A percentile compares a stretch with the other conserved stretches of the same genome.
phyloP scores from a whole-genome alignment of 208 protist species.

The Porcisia hertigi region DNA sequence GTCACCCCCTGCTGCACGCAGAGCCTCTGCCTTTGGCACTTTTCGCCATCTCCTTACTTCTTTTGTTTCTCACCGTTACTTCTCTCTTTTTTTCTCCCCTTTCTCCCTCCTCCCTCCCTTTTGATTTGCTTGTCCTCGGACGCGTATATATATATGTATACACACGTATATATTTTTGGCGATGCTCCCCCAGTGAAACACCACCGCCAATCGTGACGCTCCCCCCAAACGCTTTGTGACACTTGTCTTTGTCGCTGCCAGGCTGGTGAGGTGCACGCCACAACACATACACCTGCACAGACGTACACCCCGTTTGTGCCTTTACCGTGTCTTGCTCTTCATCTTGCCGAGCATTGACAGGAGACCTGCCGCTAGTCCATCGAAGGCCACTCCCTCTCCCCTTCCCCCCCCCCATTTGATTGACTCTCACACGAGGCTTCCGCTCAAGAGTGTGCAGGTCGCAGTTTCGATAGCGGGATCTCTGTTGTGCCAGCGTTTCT shows the following conservation, averaged over 20 bases:
- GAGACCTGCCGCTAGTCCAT: background rate
- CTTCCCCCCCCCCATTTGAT: background rate
- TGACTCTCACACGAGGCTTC: background rate
- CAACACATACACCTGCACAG: background rate
- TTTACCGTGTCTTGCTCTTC: background rate
- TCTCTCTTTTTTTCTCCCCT: background rate
- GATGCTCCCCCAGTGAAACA: background rate
- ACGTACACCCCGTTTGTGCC: background rate
- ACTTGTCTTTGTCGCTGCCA: background rate
- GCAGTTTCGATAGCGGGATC: background rate
- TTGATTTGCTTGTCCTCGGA: too few relatives aligned
- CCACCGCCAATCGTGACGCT: background rate
- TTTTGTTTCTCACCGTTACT: background rate
- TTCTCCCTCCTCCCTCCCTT: background rate
- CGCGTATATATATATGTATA: too few relatives aligned
- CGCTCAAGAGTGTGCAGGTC: background rate
- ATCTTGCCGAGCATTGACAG: background rate
- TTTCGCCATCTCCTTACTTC: background rate
- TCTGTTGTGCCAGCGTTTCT: background rate
- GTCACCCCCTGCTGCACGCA: too few relatives aligned
- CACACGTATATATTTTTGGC: too few relatives aligned
- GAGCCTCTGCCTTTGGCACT: background rate
- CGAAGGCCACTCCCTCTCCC: background rate
- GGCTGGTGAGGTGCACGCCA: background rate
- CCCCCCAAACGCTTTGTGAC: background rate